phyloP scores from a whole-genome alignment of 2,329 filamentous ascomycete genomes.

The Botrytis elliptica region DNA sequence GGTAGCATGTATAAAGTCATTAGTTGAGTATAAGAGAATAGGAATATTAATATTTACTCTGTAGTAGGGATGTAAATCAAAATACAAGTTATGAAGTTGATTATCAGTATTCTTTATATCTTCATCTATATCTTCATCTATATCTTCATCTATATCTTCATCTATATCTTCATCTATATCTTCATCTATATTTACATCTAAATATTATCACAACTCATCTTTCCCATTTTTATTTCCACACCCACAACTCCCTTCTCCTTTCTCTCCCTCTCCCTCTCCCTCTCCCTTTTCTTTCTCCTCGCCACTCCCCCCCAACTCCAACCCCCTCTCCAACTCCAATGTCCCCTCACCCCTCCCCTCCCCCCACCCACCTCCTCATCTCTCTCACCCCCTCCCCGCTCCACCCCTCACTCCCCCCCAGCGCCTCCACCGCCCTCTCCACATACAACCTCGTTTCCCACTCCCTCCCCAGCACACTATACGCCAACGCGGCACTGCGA shows the following conservation, averaged over 20 bases:
- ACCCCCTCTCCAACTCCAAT: neutral
- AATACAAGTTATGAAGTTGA: accelerated
- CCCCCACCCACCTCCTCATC: neutral
- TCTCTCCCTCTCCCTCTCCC: no score
- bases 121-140: neutral
- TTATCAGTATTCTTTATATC: no score
- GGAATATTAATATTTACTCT: neutral
- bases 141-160: no score
- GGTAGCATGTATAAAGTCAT: neutral
- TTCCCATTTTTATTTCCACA: neutral
- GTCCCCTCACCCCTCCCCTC: neutral
- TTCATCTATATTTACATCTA: neutral
- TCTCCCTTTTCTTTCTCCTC: no score
- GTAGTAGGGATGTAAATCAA: neutral
- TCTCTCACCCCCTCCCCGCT: neutral
- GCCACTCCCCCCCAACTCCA: neutral
- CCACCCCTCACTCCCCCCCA: neutral
- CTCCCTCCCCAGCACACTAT: neutral
- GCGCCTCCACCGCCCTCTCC: neutral
- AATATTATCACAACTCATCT: neutral
- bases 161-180: no score
- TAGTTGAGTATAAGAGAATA: neutral
- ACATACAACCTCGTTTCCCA: neutral
- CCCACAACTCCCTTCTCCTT: neutral
- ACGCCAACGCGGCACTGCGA: neutral